Conservation (phyloP, 202 grass and related monocot genomes). For the Carex arenaria region DNA sequence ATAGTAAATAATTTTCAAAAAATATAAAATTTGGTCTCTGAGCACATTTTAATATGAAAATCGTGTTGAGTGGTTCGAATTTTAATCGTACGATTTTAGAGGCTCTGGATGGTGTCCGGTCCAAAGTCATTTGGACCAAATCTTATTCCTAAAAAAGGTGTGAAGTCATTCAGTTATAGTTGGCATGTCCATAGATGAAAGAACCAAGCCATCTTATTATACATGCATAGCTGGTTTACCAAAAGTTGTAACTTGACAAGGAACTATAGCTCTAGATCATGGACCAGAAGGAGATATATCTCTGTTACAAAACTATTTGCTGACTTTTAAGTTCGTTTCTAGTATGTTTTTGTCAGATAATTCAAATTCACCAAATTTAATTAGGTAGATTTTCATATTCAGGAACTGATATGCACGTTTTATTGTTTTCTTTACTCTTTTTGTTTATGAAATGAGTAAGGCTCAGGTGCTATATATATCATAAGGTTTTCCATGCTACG, state of each 20-base stretch:
- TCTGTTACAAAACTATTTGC: not conserved
- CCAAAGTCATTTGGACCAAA: no score
- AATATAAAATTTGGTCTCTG: no score
- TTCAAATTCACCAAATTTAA: conserved; percentile 3
- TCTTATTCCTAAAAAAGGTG: not conserved
- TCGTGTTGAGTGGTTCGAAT: no score
- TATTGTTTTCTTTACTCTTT: not conserved
- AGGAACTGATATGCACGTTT: not conserved
- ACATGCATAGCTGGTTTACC: not conserved
- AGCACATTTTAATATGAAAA: no score
- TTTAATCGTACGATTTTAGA: no score
- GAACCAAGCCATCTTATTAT: conserved; percentile 21
- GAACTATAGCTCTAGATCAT: not conserved
- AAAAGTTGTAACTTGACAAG: not conserved
- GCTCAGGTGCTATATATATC: no score
- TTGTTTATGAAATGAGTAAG: not conserved
- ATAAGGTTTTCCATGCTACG: no score
- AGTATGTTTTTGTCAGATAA: not conserved
- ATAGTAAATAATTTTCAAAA: no score
- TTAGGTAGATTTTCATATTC: conserved; percentile 5
- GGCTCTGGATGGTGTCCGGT: no score
- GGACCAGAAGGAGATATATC: conserved; percentile 4
- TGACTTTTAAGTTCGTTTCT: not conserved
- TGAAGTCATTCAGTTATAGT: conserved; percentile 2
- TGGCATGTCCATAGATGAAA: conserved; percentile 29